These are phyloP conservation scores for Jimgerdemannia flammicorona DNA, from an alignment of 192 early-diverging fungal species.

Conservation along the genomic window DNA sequence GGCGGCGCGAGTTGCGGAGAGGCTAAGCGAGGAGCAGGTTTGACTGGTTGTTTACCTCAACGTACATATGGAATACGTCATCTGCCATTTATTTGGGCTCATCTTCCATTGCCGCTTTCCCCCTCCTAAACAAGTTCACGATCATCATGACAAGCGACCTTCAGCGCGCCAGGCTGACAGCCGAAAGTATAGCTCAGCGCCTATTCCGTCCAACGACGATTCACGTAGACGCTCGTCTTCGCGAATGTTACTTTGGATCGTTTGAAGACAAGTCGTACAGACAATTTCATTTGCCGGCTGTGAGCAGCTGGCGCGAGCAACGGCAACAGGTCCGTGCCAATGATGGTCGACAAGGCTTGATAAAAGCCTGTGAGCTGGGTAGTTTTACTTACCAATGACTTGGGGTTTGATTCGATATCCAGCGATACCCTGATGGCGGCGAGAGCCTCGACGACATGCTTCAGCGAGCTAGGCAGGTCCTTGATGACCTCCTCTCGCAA, in stretches of 20 bases:
- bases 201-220: background rate
- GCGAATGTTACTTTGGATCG: background rate
- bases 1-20: background rate
- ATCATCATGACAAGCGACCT: background rate
- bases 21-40: background rate
- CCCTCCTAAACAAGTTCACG: background rate
- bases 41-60: background rate
- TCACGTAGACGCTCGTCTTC: background rate
- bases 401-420: background rate
- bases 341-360: background rate
- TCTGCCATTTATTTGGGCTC: background rate
- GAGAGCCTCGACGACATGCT: background rate
- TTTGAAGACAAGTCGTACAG: slow-evolving; percentile 2
- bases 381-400: no score
- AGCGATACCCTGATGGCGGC: background rate
- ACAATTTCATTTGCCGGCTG: background rate
- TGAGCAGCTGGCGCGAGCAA: background rate
- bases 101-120: background rate
- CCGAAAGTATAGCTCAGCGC: background rate
- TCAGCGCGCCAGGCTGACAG: background rate
- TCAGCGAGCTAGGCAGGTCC: background rate
- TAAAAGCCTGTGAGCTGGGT: no score
- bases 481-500: background rate
- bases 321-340: background rate
- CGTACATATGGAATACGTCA: background rate